Conservation (phyloP, 2,329 filamentous ascomycete genomes). For the Dactylellina sp. region DNA sequence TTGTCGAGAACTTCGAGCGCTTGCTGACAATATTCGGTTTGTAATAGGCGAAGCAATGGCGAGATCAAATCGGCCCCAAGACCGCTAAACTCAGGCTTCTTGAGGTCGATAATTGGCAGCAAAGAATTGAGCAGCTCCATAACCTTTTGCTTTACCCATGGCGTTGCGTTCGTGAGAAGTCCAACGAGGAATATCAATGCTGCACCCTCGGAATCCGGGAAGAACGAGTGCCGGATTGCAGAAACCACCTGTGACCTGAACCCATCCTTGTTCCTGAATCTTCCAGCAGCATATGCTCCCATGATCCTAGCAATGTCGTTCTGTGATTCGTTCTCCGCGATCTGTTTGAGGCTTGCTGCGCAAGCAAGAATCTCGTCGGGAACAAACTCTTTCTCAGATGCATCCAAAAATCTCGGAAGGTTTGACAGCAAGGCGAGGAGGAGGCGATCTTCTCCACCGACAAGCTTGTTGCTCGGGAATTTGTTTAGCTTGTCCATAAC, state of each 20-base stretch:
- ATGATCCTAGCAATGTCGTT: constrained; percentile 78
- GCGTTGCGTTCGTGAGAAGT: constrained; percentile 84
- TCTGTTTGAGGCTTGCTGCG: constrained; percentile 76
- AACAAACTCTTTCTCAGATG: constrained; percentile 75
- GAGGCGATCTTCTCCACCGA: constrained; percentile 83
- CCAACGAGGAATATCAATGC: constrained; percentile 92
- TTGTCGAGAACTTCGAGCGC: constrained; percentile 91
- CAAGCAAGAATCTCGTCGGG: constrained; percentile 71
- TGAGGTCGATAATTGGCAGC: constrained; percentile 92
- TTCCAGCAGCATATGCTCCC: constrained; percentile 73
- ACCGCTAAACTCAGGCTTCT: constrained; percentile 85
- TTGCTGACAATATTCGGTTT: constrained; percentile 93
- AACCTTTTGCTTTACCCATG: constrained; percentile 91
- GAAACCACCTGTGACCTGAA: constrained; percentile 80
- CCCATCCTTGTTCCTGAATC: constrained; percentile 73
- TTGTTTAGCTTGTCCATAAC: constrained; percentile 82
- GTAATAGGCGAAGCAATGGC: constrained; percentile 85
- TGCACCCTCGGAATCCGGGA: constrained; percentile 83
- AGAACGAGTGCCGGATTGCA: constrained; percentile 80
- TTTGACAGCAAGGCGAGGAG: constrained; percentile 93
- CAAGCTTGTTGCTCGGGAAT: constrained; percentile 80
- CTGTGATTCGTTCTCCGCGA: constrained; percentile 75
- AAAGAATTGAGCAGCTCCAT: constrained; percentile 89
- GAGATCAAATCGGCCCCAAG: constrained; percentile 96
- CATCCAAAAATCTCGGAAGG: constrained; percentile 83